Conservation (phyloP, 345 rosid genomes). For the Aethionema arabicum region DNA sequence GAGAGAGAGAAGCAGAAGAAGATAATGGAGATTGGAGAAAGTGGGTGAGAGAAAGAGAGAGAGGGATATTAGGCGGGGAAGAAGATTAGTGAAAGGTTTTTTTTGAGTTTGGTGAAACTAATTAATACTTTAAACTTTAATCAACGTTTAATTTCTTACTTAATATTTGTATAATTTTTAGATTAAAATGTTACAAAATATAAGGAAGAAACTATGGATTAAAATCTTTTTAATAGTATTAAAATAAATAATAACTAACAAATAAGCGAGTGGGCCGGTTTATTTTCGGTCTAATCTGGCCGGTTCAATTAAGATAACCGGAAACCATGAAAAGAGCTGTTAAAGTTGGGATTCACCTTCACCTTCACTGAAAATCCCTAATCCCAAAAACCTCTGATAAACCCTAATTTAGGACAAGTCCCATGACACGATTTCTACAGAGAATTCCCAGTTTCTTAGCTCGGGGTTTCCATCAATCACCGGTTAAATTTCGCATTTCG, state of each 20-base stretch:
- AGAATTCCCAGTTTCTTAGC: constrained; percentile 28
- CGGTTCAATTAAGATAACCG: background rate
- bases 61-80: constrained; percentile 26
- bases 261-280: background rate
- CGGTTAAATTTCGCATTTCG: constrained; percentile 9
- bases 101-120: constrained; percentile 24
- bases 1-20: constrained; percentile 3
- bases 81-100: constrained; percentile 5
- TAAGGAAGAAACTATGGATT: too few relatives aligned
- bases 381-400: constrained; percentile 16
- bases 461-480: constrained; percentile 24
- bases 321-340: constrained; percentile 21
- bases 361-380: constrained; percentile 6
- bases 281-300: background rate
- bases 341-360: too few relatives aligned
- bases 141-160: background rate
- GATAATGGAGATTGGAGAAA: constrained; percentile 22
- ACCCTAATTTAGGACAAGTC: constrained; percentile 17
- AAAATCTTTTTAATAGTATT: too few relatives aligned
- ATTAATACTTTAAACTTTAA: constrained; percentile 19
- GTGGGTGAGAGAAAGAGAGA: background rate
- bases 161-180: background rate
- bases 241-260: too few relatives aligned
- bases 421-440: constrained; percentile 39
- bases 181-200: background rate